These are phyloP conservation scores for Colletotrichum sp. DNA, from an alignment of 2,329 filamentous ascomycete genomes.

Conservation along the genomic window DNA sequence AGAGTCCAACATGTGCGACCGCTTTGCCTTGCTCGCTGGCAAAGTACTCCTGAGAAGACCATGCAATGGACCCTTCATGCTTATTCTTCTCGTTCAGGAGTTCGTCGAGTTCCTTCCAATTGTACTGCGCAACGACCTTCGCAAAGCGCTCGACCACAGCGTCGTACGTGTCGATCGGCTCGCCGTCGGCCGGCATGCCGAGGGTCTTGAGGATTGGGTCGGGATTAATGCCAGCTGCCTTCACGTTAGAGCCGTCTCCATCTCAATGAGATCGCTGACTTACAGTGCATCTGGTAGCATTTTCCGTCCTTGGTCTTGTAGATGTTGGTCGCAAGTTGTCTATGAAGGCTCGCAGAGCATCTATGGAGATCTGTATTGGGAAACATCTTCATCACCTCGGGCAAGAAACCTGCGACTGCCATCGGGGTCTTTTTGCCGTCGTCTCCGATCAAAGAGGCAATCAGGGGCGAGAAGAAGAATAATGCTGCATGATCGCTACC, in stretches of 20 bases:
- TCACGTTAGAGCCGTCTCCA: background rate
- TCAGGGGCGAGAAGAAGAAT: constrained; percentile 14
- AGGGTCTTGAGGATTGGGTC: constrained; percentile 20
- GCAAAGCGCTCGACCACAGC: constrained; percentile 21
- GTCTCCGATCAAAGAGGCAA: background rate
- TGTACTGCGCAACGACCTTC: constrained; percentile 21
- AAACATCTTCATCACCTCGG: constrained; percentile 13
- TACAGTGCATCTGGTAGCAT: constrained; percentile 27
- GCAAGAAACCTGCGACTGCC: constrained; percentile 3
- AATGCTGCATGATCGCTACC: constrained; percentile 14
- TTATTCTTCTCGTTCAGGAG: constrained; percentile 25
- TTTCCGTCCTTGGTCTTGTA: constrained; percentile 30
- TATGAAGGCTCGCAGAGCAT: background rate
- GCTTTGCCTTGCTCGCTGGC: constrained; percentile 30
- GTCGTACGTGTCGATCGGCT: constrained; percentile 25
- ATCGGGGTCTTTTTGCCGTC: constrained; percentile 14
- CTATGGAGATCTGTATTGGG: constrained; percentile 8
- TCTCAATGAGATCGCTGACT: background rate
- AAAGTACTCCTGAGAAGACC: constrained; percentile 28
- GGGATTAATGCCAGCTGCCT: constrained; percentile 22
- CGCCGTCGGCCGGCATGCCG: constrained; percentile 20
- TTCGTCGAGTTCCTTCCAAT: constrained; percentile 25
- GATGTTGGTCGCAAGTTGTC: constrained; percentile 24
- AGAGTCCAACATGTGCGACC: constrained; percentile 24
- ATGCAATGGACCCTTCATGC: constrained; percentile 31